phyloP scores from a whole-genome alignment of 108 stramenopile species.

The Cyclotella cryptica region DNA sequence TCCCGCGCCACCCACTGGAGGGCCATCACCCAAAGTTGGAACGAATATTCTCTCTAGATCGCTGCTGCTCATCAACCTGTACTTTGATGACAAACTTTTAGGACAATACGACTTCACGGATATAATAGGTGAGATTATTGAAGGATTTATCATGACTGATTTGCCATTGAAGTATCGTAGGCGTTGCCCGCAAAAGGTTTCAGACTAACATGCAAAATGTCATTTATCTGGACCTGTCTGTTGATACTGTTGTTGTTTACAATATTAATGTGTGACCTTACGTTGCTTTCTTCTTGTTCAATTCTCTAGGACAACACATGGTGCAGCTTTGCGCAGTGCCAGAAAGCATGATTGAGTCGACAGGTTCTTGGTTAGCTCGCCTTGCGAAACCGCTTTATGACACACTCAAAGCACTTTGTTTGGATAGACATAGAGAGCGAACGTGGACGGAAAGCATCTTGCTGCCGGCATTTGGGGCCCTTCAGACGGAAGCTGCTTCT shows the following conservation, averaged over 20 bases:
- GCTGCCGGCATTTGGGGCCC: conserved; percentile 67
- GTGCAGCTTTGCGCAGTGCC: conserved; percentile 62
- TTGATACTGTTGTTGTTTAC: conserved; percentile 18
- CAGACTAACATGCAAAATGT: conserved; percentile 19
- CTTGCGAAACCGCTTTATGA: conserved; percentile 85
- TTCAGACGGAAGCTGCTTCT: conserved; percentile 67
- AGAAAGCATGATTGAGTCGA: conserved; percentile 34
- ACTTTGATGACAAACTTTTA: conserved; percentile 81
- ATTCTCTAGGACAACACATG: conserved; percentile 52
- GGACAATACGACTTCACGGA: conserved; percentile 66
- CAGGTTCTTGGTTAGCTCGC: conserved; percentile 61
- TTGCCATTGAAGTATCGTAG: conserved; percentile 15
- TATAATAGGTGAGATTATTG: conserved; percentile 52
- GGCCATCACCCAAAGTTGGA: conserved; percentile 25
- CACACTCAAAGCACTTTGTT: conserved; percentile 67
- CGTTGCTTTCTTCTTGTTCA: neutral
- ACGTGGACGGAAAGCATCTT: conserved; percentile 75
- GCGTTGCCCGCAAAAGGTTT: conserved; percentile 41
- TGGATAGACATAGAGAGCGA: conserved; percentile 80
- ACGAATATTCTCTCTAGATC: conserved; percentile 77
- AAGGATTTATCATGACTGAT: neutral
- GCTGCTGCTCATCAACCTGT: conserved; percentile 79
- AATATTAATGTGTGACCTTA: neutral
- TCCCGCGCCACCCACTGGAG: neutral
- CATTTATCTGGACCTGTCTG: conserved; percentile 35